Base-by-base conservation (phyloP, 73 alveolate species). In the Symbiodinium pilosum region DNA sequence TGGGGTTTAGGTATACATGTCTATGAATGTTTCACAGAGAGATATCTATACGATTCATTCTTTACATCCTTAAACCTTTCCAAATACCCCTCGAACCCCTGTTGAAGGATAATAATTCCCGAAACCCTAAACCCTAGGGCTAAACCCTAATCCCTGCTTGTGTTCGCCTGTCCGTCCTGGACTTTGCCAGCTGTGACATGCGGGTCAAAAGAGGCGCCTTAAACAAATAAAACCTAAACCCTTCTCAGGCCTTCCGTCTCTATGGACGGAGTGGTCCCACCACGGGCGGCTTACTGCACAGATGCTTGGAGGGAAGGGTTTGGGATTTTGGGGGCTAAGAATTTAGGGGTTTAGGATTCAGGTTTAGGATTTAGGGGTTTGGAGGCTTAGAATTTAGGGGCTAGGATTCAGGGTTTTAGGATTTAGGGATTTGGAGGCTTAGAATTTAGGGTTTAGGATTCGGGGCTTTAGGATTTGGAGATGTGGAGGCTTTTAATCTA, bases 231-330 rank as follows among this genome's bases (percentile, higher is more conserved):
- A 14, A 26, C 73, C 73, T 56, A 20, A 56, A 56, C 73, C 73
- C 73, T 20, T 24, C 32, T 38, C 81, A 64, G 81, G 81, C 34
- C 16, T 64, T 34, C 81, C 81, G 30, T 34, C 81, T 20, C 3
- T 64, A 9, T 64, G 81, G 81, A 64, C 81, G 41, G 81, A 64
- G 81, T 64, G 81, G 81, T 24, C 12, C 81, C 81, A 64, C 81
- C 81, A 64, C 81, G 81, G 81, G 9, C 81, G 81, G 81, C 81
- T 64, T 4, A 64, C 81, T 14, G 81, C 81, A 38, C 81, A 64
- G 81, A 64, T 28, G 81, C 81, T 64, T 30, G 81, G 12, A 18
- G 81, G 30, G 81, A 18, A 32, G 34, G 26, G 26, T 16, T 3
- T 26, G 73, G 73, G 16, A 32, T 26, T 26, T 56, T 5, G 26